Evolutionary conservation across 257 asterid species (phyloP).

Genomic region (Solanum appendiculatum): DNA sequence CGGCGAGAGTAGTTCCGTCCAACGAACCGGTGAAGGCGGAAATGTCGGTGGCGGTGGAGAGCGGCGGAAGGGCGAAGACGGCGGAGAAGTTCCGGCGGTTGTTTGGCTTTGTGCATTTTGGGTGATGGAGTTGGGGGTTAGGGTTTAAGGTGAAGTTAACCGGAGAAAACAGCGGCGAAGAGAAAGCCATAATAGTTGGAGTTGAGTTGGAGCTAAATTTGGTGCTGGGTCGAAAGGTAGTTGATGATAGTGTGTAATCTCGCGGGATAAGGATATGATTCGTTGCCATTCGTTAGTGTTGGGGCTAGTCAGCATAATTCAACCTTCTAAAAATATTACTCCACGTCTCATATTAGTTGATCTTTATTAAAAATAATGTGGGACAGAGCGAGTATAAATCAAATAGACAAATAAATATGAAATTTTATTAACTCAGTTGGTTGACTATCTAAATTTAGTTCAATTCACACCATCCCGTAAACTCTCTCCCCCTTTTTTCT

Average conservation of each 20-base stretch:
- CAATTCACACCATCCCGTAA: no score
- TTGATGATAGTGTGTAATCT: slow-evolving; percentile 46
- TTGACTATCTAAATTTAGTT: no score
- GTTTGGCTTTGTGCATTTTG: slow-evolving; percentile 9
- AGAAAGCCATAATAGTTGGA: slow-evolving; percentile 35
- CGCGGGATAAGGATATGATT: slow-evolving; percentile 31
- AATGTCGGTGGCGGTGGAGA: slow-evolving; percentile 46
- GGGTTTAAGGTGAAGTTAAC: slow-evolving; percentile 27
- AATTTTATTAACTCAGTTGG: no score
- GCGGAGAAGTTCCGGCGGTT: slow-evolving; percentile 19
- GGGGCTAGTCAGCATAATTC: neutral
- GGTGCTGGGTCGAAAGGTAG: slow-evolving; percentile 15
- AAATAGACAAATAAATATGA: no score
- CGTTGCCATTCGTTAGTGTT: slow-evolving; percentile 19
- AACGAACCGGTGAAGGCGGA: slow-evolving; percentile 30
- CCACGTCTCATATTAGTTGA: no score
- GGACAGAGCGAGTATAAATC: no score
- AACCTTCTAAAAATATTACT: neutral
- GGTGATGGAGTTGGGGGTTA: slow-evolving; percentile 6
- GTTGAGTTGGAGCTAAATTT: neutral
- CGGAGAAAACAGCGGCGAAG: slow-evolving; percentile 33
- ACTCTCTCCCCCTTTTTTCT: no score
- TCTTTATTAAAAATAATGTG: no score
- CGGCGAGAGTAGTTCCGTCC: slow-evolving; percentile 63
- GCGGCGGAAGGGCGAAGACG: slow-evolving; percentile 50